Conservation (phyloP, 495 filamentous ascomycete genomes). For the Aspergillus diversus region DNA sequence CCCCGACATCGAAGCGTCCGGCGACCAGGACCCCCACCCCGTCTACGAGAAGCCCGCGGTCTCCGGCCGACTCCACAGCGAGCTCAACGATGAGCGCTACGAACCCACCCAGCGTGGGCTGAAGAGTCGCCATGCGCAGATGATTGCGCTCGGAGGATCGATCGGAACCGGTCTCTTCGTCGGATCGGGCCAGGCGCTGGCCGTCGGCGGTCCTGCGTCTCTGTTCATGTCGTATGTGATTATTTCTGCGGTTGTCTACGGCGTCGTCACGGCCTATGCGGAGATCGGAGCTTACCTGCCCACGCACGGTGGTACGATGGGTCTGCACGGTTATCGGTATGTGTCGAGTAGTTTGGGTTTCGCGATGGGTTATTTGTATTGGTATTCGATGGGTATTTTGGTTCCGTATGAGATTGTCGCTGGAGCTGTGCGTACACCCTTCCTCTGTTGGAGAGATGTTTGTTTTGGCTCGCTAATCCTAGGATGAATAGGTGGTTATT, state of each 20-base stretch:
- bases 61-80: not conserved
- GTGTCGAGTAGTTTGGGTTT: constrained; percentile 9
- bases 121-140: constrained; percentile 7
- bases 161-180: constrained; percentile 10
- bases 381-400: constrained; percentile 6
- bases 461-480: no score
- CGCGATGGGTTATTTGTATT: constrained; percentile 8
- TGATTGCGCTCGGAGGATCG: constrained; percentile 7
- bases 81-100: not conserved
- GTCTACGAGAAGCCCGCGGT: not conserved
- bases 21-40: not conserved
- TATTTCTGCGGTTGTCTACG: not conserved
- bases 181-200: not conserved
- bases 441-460: no score
- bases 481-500: constrained; percentile 47
- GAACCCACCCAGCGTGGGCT: constrained; percentile 4
- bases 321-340: not conserved
- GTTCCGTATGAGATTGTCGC: constrained; percentile 6
- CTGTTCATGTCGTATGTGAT: not conserved
- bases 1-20: not conserved
- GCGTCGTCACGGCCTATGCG: not conserved
- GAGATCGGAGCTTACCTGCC: constrained; percentile 2
- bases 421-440: no score
- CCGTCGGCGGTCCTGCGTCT: not conserved
- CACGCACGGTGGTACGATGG: not conserved